These are phyloP conservation scores for Zymoseptoria pseudotritici DNA, from an alignment of 2,329 filamentous ascomycete genomes.

Conservation along the genomic window DNA sequence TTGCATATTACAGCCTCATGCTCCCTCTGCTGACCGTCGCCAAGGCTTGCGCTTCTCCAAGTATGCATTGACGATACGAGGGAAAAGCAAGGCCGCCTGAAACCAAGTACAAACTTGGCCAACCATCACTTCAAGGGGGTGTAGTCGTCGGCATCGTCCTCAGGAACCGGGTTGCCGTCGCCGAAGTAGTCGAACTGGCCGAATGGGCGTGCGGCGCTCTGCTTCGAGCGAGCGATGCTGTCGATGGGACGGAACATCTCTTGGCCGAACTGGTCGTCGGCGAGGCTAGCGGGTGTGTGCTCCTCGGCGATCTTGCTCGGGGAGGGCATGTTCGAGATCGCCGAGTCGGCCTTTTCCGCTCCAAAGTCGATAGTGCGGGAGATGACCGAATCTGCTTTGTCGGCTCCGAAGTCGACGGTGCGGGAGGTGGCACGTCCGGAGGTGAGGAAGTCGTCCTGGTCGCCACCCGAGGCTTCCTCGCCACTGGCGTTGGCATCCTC, in stretches of 20 bases:
- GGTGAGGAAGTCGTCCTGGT: background rate
- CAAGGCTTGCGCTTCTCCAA: background rate
- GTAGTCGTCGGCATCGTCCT: constrained; percentile 2
- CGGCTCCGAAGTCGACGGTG: constrained; percentile 1
- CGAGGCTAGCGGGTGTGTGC: background rate
- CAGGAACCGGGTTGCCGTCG: background rate
- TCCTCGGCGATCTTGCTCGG: background rate
- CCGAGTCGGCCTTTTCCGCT: background rate
- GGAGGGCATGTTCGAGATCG: background rate
- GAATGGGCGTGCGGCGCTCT: background rate
- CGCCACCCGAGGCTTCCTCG: background rate
- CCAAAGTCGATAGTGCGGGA: background rate
- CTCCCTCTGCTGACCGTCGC: background rate
- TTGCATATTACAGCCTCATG: background rate
- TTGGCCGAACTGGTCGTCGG: constrained; percentile 1
- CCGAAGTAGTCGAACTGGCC: background rate
- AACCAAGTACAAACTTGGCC: background rate
- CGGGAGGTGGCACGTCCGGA: background rate
- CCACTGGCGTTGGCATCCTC: constrained; percentile 1
- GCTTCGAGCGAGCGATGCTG: constrained; percentile 5
- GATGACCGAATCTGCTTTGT: background rate
- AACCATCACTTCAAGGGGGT: background rate
- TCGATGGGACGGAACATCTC: background rate
- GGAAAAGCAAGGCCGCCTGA: background rate
- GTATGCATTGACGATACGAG: background rate